Percentiles rank a stretch among this genome's conserved stretches.
phyloP scores from a whole-genome alignment of 2,329 filamentous ascomycete species.

The Fusarium succisae region DNA sequence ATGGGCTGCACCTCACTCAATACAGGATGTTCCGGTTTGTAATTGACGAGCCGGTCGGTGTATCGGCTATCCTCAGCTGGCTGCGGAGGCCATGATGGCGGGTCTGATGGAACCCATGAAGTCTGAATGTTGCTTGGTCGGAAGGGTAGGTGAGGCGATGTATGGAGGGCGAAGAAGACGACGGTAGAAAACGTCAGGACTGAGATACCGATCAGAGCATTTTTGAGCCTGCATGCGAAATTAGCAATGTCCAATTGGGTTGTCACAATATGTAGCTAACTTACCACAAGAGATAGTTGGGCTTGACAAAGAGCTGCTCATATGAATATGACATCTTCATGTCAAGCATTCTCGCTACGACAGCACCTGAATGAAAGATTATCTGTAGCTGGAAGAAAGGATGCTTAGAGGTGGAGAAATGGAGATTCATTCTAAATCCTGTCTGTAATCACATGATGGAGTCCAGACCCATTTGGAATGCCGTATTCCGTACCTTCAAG shows the following conservation, averaged over 20 bases:
- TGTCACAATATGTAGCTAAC: not conserved
- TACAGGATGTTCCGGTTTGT: not conserved
- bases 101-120: not conserved
- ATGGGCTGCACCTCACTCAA: not conserved
- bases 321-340: not conserved
- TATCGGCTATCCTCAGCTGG: not conserved
- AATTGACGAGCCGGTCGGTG: not conserved
- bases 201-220: not conserved
- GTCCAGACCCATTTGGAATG: not conserved
- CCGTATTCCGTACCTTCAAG: not conserved
- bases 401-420: not conserved
- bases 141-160: not conserved
- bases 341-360: no score
- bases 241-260: fast-evolving
- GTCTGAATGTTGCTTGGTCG: not conserved
- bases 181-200: not conserved
- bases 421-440: not conserved
- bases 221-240: fast-evolving
- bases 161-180: not conserved
- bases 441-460: not conserved
- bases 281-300: not conserved
- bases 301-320: not conserved
- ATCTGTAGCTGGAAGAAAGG: not conserved
- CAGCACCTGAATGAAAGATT: fast-evolving
- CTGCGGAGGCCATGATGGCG: not conserved